These are phyloP conservation scores for Rugonectria rugulosa DNA, from an alignment of 2,329 filamentous ascomycete species.

Conservation along the genomic window DNA sequence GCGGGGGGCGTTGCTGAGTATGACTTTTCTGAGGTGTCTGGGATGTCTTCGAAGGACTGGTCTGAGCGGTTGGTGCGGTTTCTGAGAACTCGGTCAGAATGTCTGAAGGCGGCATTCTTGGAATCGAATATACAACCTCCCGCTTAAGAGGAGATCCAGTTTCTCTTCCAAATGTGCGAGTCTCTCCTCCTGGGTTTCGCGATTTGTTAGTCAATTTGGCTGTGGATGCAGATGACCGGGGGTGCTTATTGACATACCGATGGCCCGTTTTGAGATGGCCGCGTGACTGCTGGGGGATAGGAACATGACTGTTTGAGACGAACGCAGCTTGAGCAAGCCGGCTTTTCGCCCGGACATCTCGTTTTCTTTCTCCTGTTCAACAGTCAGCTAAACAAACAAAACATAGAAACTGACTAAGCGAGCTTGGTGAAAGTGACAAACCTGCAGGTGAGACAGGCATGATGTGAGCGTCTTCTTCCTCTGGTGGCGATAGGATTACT, in stretches of 20 bases:
- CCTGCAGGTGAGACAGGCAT: constrained; percentile 58
- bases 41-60: constrained; percentile 41
- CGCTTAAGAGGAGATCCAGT: constrained; percentile 57
- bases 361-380: constrained; percentile 55
- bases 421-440: constrained; percentile 43
- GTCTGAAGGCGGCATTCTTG: constrained; percentile 16
- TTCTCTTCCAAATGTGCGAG: constrained; percentile 61
- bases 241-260: constrained; percentile 48
- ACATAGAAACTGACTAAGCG: neutral
- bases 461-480: constrained; percentile 49
- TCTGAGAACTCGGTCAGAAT: constrained; percentile 43
- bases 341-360: constrained; percentile 59
- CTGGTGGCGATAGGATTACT: constrained; percentile 17
- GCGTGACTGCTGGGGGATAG: constrained; percentile 48
- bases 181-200: constrained; percentile 52
- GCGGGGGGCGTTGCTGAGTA: constrained; percentile 42
- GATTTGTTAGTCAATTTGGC: constrained; percentile 28
- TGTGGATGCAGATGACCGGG: neutral
- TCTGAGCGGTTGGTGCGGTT: constrained; percentile 38
- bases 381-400: neutral
- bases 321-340: constrained; percentile 58
- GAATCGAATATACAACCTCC: constrained; percentile 42
- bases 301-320: constrained; percentile 57
- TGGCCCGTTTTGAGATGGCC: constrained; percentile 49
- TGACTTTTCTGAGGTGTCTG: constrained; percentile 45